Conservation (phyloP, 2,329 filamentous ascomycete species). For the Fusarium sp. region DNA sequence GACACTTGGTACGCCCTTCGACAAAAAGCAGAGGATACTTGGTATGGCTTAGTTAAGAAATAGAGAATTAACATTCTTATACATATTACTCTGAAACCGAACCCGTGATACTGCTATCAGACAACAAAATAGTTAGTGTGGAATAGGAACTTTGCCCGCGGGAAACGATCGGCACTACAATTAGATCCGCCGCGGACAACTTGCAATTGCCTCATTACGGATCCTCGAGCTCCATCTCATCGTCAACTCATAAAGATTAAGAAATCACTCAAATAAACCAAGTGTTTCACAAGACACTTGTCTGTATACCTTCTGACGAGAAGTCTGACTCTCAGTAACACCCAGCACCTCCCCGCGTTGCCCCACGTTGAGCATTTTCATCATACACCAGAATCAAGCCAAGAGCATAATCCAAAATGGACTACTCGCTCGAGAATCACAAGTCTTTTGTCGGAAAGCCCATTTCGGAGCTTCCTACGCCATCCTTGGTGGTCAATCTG, state of each 20-base stretch:
- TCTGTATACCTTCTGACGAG: neutral
- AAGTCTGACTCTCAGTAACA: neutral
- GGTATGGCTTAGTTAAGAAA: neutral
- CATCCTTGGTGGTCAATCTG: conserved; percentile 55
- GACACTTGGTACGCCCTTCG: neutral
- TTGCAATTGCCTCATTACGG: neutral
- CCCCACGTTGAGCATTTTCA: conserved; percentile 13
- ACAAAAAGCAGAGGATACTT: accelerated
- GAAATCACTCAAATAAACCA: neutral
- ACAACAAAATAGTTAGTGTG: neutral
- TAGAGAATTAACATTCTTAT: accelerated
- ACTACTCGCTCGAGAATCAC: conserved; percentile 47
- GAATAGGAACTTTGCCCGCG: conserved; percentile 4
- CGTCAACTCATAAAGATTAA: neutral
- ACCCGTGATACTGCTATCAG: neutral
- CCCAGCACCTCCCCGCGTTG: neutral
- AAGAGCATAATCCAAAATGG: conserved; percentile 33
- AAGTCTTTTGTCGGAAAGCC: conserved; percentile 52
- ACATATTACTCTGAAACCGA: neutral
- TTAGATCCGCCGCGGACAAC: conserved; percentile 6
- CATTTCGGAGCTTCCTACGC: conserved; percentile 53
- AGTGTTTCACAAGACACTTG: neutral
- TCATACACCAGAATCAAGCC: neutral
- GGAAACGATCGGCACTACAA: conserved; percentile 10
- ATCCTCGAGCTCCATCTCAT: neutral